Conservation (phyloP, 805 yeast genomes). For the Sugiyamaella americana region DNA sequence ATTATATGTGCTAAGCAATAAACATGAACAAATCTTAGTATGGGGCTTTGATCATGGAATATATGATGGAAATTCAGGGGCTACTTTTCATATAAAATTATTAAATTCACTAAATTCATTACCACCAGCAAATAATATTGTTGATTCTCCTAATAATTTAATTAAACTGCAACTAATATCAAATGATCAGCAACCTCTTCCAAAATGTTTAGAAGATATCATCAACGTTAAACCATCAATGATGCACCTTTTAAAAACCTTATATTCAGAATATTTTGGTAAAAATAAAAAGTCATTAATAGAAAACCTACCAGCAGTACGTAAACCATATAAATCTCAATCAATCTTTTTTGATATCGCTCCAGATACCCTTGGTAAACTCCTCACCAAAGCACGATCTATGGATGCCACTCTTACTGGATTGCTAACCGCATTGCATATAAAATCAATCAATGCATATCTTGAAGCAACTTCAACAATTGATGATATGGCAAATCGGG, state of each 20-base stretch:
- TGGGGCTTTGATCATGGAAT: constrained; percentile 23
- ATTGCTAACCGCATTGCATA: constrained; percentile 8
- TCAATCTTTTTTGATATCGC: constrained; percentile 6
- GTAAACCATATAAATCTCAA: constrained; percentile 10
- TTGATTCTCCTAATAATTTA: background rate
- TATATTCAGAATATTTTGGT: background rate
- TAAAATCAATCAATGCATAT: background rate
- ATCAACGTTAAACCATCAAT: background rate
- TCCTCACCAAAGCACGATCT: constrained; percentile 6
- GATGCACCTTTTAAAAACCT: background rate
- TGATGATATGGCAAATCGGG: constrained; percentile 8
- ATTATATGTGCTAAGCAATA: constrained; percentile 12
- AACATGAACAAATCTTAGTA: constrained; percentile 1
- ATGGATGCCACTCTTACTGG: constrained; percentile 11
- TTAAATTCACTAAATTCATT: background rate
- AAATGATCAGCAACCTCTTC: no score
- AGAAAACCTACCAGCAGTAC: no score
- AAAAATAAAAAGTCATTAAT: background rate
- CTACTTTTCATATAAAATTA: constrained; percentile 15
- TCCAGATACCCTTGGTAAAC: constrained; percentile 3
- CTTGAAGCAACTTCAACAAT: constrained; percentile 7
- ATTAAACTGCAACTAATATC: no score
- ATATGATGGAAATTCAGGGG: constrained; percentile 24
- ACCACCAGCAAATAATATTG: background rate
- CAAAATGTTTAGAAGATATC: background rate